Evolutionary conservation across 1,139 yeast genomes (phyloP).

Genomic region (Torulaspora globosa): DNA sequence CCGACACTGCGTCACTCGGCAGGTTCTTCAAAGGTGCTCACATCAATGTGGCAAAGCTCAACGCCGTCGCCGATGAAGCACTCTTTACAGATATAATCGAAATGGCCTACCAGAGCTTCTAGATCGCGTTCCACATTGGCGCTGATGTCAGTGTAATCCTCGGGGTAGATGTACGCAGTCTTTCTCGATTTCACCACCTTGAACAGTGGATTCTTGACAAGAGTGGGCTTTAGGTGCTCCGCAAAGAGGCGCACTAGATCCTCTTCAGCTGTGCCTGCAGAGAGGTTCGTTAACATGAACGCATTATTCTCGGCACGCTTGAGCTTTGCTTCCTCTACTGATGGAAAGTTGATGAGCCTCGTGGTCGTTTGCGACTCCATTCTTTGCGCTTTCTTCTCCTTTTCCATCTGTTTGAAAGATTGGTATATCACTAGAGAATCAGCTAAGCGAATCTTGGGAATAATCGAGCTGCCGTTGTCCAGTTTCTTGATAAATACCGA

Average conservation of each 20-base stretch:
- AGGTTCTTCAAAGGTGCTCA: constrained; percentile 11
- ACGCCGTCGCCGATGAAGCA: constrained; percentile 33
- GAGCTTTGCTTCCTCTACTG: constrained; percentile 14
- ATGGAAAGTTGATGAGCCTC: constrained; percentile 23
- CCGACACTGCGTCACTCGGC: neutral
- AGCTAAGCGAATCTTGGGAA: constrained; percentile 32
- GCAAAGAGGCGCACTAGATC: constrained; percentile 42
- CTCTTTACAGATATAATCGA: constrained; percentile 24
- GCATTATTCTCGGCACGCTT: constrained; percentile 43
- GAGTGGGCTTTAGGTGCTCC: constrained; percentile 32
- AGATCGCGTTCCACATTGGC: constrained; percentile 33
- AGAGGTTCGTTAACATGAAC: constrained; percentile 49
- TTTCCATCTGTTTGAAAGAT: constrained; percentile 35
- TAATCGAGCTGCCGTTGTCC: constrained; percentile 36
- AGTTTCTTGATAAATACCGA: constrained; percentile 57
- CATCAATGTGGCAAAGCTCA: constrained; percentile 28
- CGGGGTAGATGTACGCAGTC: constrained; percentile 45
- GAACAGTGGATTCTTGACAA: constrained; percentile 32
- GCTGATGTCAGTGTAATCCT: constrained; percentile 29
- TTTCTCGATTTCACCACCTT: constrained; percentile 41
- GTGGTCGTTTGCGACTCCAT: constrained; percentile 27
- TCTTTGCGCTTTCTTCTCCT: constrained; percentile 37
- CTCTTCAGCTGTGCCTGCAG: constrained; percentile 50
- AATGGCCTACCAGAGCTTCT: constrained; percentile 24
- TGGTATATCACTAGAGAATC: constrained; percentile 37